phyloP scores from a whole-genome alignment of 2,329 filamentous ascomycete species.

The Stemphylium vesicarium region DNA sequence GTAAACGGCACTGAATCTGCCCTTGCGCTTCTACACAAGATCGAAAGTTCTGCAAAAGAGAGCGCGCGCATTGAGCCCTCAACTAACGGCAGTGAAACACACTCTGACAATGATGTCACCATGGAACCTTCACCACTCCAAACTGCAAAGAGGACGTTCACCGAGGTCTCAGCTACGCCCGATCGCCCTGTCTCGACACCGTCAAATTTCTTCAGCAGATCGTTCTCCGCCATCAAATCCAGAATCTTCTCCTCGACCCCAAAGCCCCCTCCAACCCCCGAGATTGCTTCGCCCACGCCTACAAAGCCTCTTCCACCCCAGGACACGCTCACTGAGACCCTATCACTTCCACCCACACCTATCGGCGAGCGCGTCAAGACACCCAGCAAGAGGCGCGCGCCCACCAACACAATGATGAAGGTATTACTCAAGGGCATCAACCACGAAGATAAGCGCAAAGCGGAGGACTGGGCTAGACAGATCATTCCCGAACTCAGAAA shows the following conservation, averaged over 20 bases:
- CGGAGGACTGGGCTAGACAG: constrained; percentile 36
- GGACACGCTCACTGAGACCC: constrained; percentile 28
- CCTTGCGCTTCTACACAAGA: constrained; percentile 29
- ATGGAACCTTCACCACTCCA: constrained; percentile 9
- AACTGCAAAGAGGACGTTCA: constrained; percentile 3
- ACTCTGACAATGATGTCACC: constrained; percentile 2
- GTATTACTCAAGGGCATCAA: constrained; percentile 30
- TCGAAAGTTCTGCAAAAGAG: constrained; percentile 25
- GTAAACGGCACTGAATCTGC: constrained; percentile 26
- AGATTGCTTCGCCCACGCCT: constrained; percentile 16
- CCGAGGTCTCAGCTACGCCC: constrained; percentile 14
- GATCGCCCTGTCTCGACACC: constrained; percentile 13
- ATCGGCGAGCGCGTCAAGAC: constrained; percentile 34
- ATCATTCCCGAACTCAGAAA: constrained; percentile 28
- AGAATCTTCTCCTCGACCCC: constrained; percentile 18
- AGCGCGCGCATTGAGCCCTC: constrained; percentile 4
- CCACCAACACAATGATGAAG: constrained; percentile 22
- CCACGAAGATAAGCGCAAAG: constrained; percentile 24
- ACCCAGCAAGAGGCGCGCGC: constrained; percentile 20
- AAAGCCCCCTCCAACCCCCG: constrained; percentile 5
- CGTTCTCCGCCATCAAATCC: constrained; percentile 32
- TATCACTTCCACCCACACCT: constrained; percentile 36
- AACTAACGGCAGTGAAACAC: constrained; percentile 1
- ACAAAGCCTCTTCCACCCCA: constrained; percentile 17
- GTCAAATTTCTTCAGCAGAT: constrained; percentile 25